A percentile compares a stretch with the other conserved stretches of the same genome.
Conservation (phyloP, 1,284 basidiomycete species). For the Cutaneotrichosporon sp. region DNA sequence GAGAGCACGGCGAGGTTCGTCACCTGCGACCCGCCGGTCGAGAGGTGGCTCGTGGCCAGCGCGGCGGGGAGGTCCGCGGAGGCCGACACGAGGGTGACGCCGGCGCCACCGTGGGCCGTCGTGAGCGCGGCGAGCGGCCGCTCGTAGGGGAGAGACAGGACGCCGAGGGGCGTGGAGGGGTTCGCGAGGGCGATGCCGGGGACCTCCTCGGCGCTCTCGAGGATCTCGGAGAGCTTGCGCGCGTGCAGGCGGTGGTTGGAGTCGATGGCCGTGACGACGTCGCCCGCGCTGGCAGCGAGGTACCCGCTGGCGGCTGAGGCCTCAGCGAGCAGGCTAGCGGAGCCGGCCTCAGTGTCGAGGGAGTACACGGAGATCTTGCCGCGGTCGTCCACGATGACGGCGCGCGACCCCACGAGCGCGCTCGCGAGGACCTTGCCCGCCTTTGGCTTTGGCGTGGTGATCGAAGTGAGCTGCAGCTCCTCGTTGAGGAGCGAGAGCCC, state of each 20-base stretch:
- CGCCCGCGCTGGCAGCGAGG: slow-evolving; percentile 29
- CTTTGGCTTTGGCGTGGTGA: slow-evolving; percentile 13
- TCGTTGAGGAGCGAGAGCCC: slow-evolving; percentile 10
- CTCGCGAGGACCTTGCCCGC: slow-evolving; percentile 12
- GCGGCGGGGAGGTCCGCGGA: slow-evolving; percentile 34
- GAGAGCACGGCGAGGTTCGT: slow-evolving; percentile 32
- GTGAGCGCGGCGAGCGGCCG: slow-evolving; percentile 31
- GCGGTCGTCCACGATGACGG: slow-evolving; percentile 22
- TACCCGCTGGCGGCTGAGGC: slow-evolving; percentile 6
- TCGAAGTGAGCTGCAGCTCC: slow-evolving; percentile 9
- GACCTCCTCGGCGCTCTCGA: neutral
- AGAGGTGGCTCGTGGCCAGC: slow-evolving; percentile 28
- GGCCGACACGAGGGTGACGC: slow-evolving; percentile 37
- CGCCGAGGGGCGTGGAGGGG: slow-evolving; percentile 16
- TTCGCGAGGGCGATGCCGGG: slow-evolving; percentile 16
- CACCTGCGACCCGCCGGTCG: slow-evolving; percentile 28
- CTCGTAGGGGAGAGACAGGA: slow-evolving; percentile 29
- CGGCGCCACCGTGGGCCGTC: slow-evolving; percentile 30
- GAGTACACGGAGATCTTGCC: slow-evolving; percentile 19
- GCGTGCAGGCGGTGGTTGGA: slow-evolving; percentile 18
- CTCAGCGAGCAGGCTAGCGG: slow-evolving; percentile 15
- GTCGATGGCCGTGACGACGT: slow-evolving; percentile 36
- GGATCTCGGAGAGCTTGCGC: slow-evolving; percentile 15
- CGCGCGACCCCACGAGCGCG: slow-evolving; percentile 12
- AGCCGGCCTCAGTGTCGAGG: slow-evolving; percentile 20